Evolutionary conservation across 2,329 filamentous ascomycete genomes (phyloP).

Genomic region (Neofusicoccum kwambonambiense): DNA sequence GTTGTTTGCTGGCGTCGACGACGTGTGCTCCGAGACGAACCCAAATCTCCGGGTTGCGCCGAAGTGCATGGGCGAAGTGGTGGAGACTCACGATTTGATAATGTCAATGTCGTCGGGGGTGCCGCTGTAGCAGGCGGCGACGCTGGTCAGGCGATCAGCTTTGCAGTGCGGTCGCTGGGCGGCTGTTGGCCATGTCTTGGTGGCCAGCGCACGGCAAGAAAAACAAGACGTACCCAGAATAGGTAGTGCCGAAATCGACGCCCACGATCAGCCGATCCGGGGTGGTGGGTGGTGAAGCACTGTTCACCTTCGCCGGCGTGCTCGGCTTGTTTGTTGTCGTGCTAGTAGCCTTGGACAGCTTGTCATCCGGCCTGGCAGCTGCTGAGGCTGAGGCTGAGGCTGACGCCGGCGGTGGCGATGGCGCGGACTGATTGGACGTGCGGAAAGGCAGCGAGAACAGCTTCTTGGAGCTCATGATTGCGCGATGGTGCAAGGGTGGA

Average conservation of each 20-base stretch:
- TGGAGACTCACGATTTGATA: slow-evolving; percentile 55
- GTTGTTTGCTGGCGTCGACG: background rate
- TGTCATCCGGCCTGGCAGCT: background rate
- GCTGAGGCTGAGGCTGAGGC: background rate
- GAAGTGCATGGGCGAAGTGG: background rate
- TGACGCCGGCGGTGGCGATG: background rate
- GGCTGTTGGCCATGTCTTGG: background rate
- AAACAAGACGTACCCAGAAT: slow-evolving; percentile 55
- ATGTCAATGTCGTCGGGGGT: slow-evolving; percentile 79
- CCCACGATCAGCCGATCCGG: slow-evolving; percentile 70
- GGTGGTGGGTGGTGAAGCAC: slow-evolving; percentile 19
- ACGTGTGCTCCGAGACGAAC: too few relatives aligned
- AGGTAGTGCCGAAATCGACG: slow-evolving; percentile 83
- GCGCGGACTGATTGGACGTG: background rate
- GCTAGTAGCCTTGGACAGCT: background rate
- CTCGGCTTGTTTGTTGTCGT: background rate
- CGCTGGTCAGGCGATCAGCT: slow-evolving; percentile 41
- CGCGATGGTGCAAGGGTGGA: background rate
- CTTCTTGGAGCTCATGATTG: background rate
- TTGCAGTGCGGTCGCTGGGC: background rate
- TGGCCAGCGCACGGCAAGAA: background rate
- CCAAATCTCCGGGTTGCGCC: background rate
- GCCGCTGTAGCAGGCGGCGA: slow-evolving; percentile 71
- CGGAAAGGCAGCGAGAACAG: background rate
- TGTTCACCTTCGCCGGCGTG: background rate